Conservation (phyloP, 768 basidiomycete species). For the Tricholoma sp. region DNA sequence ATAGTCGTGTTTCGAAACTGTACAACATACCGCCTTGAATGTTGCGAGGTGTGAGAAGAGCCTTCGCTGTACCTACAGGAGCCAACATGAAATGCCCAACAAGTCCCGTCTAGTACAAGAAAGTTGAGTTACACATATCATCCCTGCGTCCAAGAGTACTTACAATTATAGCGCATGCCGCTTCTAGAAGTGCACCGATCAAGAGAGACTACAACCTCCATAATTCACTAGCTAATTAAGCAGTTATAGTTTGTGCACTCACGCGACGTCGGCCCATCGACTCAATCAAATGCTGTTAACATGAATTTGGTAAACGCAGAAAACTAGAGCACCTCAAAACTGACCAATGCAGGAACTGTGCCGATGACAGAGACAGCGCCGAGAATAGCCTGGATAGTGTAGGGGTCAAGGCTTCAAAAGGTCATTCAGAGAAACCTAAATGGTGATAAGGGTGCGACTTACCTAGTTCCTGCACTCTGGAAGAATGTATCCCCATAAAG, state of each 20-base stretch:
- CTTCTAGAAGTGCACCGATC: slow-evolving; percentile 57
- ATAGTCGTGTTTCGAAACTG: neutral
- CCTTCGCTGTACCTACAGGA: slow-evolving; percentile 40
- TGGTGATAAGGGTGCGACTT: slow-evolving; percentile 11
- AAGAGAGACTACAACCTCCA: slow-evolving; percentile 49
- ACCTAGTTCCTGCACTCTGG: slow-evolving; percentile 64
- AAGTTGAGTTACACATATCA: neutral
- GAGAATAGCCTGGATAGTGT: slow-evolving; percentile 68
- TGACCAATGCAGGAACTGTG: slow-evolving; percentile 62
- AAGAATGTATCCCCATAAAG: slow-evolving; percentile 83
- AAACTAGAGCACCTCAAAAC: slow-evolving; percentile 14
- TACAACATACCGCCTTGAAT: slow-evolving; percentile 38
- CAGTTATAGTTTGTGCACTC: slow-evolving; percentile 8
- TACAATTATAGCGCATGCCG: slow-evolving; percentile 57
- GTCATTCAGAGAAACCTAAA: neutral
- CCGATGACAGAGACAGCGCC: slow-evolving; percentile 70
- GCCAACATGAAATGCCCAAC: slow-evolving; percentile 69
- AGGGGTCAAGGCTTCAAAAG: slow-evolving; percentile 48
- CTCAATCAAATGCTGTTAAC: slow-evolving; percentile 39
- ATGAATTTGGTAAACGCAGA: neutral
- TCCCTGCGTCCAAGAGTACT: slow-evolving; percentile 9
- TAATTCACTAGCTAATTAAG: neutral
- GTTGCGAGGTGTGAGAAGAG: slow-evolving; percentile 49
- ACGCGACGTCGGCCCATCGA: slow-evolving; percentile 66
- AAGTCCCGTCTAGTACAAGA: slow-evolving; percentile 54